Percentiles rank a stretch among this genome's conserved stretches.
Evolutionary conservation across 2,329 filamentous ascomycete genomes (phyloP).

Genomic region (Cordyceps tenuipes): DNA sequence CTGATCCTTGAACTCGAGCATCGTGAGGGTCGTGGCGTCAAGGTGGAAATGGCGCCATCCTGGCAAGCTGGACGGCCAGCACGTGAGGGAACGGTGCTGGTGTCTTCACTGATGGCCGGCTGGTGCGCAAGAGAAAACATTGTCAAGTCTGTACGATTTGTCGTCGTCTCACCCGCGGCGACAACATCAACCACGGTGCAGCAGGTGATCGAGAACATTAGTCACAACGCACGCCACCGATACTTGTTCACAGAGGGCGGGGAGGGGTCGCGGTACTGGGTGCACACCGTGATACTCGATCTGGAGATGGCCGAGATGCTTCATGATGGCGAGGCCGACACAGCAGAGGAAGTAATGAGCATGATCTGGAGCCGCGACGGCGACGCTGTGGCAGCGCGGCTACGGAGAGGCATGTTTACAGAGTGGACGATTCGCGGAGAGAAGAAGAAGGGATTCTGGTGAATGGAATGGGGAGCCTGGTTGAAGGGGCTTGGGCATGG

Average conservation of each 20-base stretch:
- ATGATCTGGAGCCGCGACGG: background rate
- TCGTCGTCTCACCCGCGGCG: background rate
- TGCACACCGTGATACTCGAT: background rate
- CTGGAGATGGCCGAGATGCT: background rate
- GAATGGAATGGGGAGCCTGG: background rate
- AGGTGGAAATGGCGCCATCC: conserved; percentile 1
- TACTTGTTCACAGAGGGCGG: conserved; percentile 3
- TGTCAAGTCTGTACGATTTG: background rate
- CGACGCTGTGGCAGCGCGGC: background rate
- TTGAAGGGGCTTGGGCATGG: background rate
- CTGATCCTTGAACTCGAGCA: background rate
- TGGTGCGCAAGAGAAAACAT: background rate
- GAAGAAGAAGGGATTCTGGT: background rate
- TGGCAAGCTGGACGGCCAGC: background rate
- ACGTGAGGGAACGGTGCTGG: conserved; percentile 1
- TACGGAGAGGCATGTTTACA: conserved; percentile 3
- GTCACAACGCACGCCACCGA: conserved; percentile 1
- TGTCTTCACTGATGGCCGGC: background rate
- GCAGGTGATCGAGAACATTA: background rate
- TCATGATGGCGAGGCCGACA: background rate
- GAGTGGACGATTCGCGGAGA: background rate
- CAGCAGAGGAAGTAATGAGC: background rate
- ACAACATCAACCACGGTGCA: background rate
- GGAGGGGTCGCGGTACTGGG: conserved; percentile 7
- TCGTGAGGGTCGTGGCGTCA: background rate